Evolutionary conservation across 139 green algal species (phyloP).

Genomic region (Chlorella vulgaris): DNA sequence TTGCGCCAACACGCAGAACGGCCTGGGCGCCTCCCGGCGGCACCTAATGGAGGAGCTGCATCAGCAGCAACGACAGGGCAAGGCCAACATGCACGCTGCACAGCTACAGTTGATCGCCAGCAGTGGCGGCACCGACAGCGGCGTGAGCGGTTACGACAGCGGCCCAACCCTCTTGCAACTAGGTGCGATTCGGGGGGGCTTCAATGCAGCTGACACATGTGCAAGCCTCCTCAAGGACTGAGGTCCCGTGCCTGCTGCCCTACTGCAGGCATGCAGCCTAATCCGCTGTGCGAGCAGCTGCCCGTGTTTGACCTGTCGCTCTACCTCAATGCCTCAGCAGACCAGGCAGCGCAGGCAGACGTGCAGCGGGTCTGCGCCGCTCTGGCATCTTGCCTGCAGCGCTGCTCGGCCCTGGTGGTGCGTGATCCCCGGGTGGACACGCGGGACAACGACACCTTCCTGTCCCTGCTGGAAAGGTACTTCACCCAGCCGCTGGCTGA

Average conservation of each 20-base stretch:
- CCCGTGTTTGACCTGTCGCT: constrained; percentile 45
- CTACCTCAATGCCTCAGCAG: constrained; percentile 26
- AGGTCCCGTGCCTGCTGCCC: too few relatives aligned
- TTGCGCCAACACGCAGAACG: too few relatives aligned
- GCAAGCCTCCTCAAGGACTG: not conserved
- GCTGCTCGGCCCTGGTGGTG: constrained; percentile 67
- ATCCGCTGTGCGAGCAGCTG: constrained; percentile 35
- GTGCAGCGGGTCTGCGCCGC: constrained; percentile 41
- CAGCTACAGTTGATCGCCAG: too few relatives aligned
- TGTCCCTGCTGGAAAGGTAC: constrained; percentile 89
- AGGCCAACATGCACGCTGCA: not conserved
- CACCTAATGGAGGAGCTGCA: too few relatives aligned
- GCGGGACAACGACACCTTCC: constrained; percentile 74
- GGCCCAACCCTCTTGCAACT: not conserved
- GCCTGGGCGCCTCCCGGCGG: too few relatives aligned
- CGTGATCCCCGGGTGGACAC: constrained; percentile 73
- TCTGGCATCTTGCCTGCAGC: constrained; percentile 51
- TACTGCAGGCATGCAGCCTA: constrained; percentile 39
- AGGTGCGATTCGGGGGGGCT: not conserved
- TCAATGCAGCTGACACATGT: not conserved
- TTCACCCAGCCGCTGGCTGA: constrained; percentile 64
- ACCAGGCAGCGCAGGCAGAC: not conserved
- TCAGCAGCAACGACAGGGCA: not conserved
- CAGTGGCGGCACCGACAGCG: constrained; percentile 2
- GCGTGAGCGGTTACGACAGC: not conserved